Percentiles rank a stretch among this genome's conserved stretches.
Evolutionary conservation across 257 asterid species (phyloP).

Genomic region (Rehmannia glutinosa): DNA sequence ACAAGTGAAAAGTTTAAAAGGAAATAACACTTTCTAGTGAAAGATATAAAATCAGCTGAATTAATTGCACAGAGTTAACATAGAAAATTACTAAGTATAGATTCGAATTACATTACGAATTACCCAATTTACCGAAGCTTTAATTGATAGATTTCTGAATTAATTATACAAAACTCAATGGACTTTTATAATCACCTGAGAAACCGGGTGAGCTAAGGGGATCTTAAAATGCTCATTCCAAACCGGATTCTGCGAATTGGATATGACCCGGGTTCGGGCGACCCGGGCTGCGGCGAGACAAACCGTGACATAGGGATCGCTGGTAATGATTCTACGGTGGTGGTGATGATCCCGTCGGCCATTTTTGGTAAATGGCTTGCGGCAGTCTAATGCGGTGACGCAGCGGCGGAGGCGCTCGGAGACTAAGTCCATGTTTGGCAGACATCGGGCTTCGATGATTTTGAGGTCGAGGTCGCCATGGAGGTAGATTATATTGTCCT

Average conservation of each 20-base stretch:
- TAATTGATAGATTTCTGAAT: not conserved
- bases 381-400: slow-evolving; percentile 56
- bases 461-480: slow-evolving; percentile 89
- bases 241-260: slow-evolving; percentile 74
- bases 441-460: slow-evolving; percentile 68
- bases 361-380: slow-evolving; percentile 35
- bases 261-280: slow-evolving; percentile 76
- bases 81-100: not conserved
- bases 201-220: slow-evolving; percentile 83
- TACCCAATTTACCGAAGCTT: not conserved
- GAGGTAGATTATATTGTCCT: slow-evolving; percentile 27
- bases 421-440: slow-evolving; percentile 88
- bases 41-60: not conserved
- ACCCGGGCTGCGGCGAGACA: slow-evolving; percentile 78
- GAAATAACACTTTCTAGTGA: not conserved
- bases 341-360: slow-evolving; percentile 17
- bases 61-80: not conserved
- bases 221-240: slow-evolving; percentile 84
- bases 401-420: slow-evolving; percentile 83
- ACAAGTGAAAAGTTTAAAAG: too few species aligned
- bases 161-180: not conserved
- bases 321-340: slow-evolving; percentile 65
- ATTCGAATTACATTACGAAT: not conserved
- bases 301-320: slow-evolving; percentile 90
- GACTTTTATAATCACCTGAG: slow-evolving; percentile 30